A percentile compares a stretch with the other conserved stretches of the same genome.
Evolutionary conservation across 768 basidiomycete genomes (phyloP).

Genomic region (Coprinellus micaceus): DNA sequence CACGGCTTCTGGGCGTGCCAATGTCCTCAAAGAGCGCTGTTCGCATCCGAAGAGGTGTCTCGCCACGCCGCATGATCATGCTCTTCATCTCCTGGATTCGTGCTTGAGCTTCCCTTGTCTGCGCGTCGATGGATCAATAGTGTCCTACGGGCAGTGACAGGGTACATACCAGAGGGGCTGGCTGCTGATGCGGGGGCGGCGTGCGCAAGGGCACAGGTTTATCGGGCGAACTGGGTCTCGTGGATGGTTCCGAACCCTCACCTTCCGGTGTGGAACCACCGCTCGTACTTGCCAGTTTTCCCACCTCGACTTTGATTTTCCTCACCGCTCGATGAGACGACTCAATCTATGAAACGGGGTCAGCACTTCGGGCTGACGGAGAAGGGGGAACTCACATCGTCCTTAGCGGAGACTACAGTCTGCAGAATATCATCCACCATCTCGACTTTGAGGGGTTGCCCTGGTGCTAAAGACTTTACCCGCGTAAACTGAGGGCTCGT

Average conservation of each 20-base stretch:
- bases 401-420: constrained; percentile 51
- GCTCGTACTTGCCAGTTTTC: constrained; percentile 32
- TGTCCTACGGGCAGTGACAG: background rate
- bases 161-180: constrained; percentile 36
- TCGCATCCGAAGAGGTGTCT: constrained; percentile 43
- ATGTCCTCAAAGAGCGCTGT: constrained; percentile 33
- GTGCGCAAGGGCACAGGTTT: constrained; percentile 50
- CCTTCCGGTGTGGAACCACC: constrained; percentile 12
- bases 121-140: background rate
- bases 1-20: constrained; percentile 18
- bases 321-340: constrained; percentile 69
- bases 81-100: constrained; percentile 83
- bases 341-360: constrained; percentile 50
- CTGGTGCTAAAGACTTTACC: constrained; percentile 28
- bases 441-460: constrained; percentile 26
- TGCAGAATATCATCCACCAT: constrained; percentile 45
- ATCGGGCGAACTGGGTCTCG: constrained; percentile 56
- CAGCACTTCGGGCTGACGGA: too few relatives aligned
- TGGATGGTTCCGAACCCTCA: constrained; percentile 29
- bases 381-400: constrained; percentile 54
- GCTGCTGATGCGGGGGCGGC: constrained; percentile 22
- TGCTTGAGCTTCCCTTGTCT: constrained; percentile 75
- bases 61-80: constrained; percentile 57
- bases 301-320: constrained; percentile 69
- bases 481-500: constrained; percentile 53